Conservation (phyloP, 805 yeast species). For the Wickerhamomyces silvicola region DNA sequence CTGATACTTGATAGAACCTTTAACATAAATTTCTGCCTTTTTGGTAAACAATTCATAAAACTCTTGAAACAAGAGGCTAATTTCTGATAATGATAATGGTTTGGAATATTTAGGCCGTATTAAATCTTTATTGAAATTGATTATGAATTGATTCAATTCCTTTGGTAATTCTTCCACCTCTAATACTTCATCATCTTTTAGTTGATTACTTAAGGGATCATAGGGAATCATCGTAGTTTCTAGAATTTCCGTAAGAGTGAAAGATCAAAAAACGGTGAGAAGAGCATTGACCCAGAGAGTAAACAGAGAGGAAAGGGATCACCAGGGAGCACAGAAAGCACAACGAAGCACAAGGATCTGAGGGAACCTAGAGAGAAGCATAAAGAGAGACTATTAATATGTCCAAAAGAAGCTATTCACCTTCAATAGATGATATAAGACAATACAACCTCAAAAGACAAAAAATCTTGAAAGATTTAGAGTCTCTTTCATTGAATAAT, state of each 20-base stretch:
- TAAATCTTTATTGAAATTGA: no score
- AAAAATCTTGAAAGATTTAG: constrained; percentile 26
- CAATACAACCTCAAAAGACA: constrained; percentile 27
- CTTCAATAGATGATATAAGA: constrained; percentile 15
- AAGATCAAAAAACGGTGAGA: no score
- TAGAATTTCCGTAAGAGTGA: no score
- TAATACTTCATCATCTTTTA: no score
- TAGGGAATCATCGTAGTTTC: no score
- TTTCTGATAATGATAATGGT: constrained; percentile 15
- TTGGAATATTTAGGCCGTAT: constrained; percentile 15
- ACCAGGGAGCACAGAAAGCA: no score
- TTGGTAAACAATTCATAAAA: constrained; percentile 13
- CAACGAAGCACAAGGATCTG: neutral
- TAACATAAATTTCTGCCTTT: constrained; percentile 10
- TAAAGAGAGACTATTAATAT: neutral
- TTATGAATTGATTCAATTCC: no score
- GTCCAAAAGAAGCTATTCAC: constrained; percentile 10
- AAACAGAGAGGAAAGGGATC: no score
- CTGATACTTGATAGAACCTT: constrained; percentile 7
- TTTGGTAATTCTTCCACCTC: no score
- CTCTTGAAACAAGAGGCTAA: constrained; percentile 14
- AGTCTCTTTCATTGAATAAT: constrained; percentile 18
- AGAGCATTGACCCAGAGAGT: no score
- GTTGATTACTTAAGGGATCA: no score
- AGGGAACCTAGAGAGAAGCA: neutral